Evolutionary conservation across 768 basidiomycete species (phyloP).

Genomic region (Tulasnella sp.): DNA sequence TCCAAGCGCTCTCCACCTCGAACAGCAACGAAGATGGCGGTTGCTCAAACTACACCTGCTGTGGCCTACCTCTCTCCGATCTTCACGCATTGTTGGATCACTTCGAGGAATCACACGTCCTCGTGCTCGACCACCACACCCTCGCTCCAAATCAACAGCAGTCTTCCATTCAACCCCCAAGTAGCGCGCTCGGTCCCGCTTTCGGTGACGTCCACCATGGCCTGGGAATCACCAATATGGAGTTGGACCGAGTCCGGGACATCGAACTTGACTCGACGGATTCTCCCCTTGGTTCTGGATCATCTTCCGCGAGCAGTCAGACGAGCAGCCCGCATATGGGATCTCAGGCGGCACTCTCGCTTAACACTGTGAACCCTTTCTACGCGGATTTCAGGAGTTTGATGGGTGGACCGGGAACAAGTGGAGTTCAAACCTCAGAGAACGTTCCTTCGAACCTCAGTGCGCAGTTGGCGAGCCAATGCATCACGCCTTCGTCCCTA

Average conservation of each 20-base stretch:
- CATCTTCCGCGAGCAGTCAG: conserved; percentile 8
- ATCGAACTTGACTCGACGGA: conserved; percentile 4
- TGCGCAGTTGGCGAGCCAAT: conserved; percentile 25
- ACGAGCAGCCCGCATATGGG: conserved; percentile 8
- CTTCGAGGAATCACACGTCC: conserved; percentile 83
- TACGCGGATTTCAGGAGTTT: conserved; percentile 12
- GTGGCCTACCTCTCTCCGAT: conserved; percentile 64
- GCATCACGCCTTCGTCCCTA: conserved; percentile 56
- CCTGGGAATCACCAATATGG: conserved; percentile 12
- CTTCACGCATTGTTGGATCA: conserved; percentile 82
- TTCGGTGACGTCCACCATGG: not conserved
- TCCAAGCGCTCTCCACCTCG: conserved; percentile 47
- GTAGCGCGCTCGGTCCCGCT: not conserved
- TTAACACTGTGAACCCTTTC: not conserved
- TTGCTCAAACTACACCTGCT: conserved; percentile 87
- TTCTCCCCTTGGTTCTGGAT: conserved; percentile 13
- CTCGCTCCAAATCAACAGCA: conserved; percentile 28
- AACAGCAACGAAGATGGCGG: conserved; percentile 61
- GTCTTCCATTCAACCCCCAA: conserved; percentile 7
- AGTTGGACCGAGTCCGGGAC: conserved; percentile 12
- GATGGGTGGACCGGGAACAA: conserved; percentile 1
- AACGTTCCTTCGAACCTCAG: conserved; percentile 1
- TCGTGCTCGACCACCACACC: conserved; percentile 40
- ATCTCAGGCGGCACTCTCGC: conserved; percentile 1
- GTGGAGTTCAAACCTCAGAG: not conserved